Evolutionary conservation across 495 filamentous ascomycete species (phyloP).

Genomic region (Bacidia rubella): DNA sequence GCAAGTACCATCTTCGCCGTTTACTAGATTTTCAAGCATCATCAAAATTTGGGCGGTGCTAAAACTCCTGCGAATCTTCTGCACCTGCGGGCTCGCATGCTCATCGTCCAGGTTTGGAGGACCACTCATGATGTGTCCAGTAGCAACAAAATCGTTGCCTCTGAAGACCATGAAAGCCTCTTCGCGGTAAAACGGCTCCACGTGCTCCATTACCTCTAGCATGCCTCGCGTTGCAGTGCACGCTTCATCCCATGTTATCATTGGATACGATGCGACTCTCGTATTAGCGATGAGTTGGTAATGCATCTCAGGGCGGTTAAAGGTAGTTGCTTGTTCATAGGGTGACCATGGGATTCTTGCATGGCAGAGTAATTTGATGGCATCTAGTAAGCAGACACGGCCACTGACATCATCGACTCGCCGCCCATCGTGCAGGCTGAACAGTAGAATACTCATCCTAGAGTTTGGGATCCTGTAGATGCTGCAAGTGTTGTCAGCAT

Average conservation of each 20-base stretch:
- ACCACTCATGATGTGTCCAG: neutral
- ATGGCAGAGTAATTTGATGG: neutral
- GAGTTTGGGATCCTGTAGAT: neutral
- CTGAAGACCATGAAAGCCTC: neutral
- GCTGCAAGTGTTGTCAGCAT: neutral
- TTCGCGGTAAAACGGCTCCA: neutral
- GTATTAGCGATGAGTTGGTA: neutral
- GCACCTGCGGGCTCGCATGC: neutral
- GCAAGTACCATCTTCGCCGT: neutral
- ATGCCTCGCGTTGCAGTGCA: neutral
- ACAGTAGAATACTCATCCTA: neutral
- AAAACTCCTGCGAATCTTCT: neutral
- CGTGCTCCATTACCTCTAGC: neutral
- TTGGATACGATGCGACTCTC: neutral
- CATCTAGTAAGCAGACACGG: neutral
- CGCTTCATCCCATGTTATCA: neutral
- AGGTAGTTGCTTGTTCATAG: neutral
- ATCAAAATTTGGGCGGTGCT: neutral
- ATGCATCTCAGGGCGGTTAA: neutral
- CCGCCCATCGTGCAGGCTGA: neutral
- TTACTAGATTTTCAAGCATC: neutral
- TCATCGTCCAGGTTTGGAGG: neutral
- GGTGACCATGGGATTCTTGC: neutral
- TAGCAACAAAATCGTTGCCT: neutral
- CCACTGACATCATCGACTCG: neutral